Evolutionary conservation across 2,329 filamentous ascomycete genomes (phyloP).

Genomic region (Colletotrichum incanum): DNA sequence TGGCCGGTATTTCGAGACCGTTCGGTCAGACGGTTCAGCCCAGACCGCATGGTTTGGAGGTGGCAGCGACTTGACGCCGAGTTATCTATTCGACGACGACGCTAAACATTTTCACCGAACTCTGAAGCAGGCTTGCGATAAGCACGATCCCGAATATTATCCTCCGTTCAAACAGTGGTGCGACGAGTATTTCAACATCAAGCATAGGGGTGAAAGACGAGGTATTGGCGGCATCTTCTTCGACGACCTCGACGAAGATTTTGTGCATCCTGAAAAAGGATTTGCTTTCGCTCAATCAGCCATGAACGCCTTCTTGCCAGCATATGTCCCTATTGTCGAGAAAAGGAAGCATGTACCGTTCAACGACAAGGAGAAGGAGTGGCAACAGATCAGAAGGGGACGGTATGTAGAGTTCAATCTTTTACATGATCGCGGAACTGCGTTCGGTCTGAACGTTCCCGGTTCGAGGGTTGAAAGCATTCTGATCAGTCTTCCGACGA

Average conservation of each 20-base stretch:
- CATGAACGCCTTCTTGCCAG: constrained; percentile 88
- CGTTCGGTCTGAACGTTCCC: constrained; percentile 93
- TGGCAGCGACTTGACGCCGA: constrained; percentile 92
- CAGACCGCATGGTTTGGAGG: constrained; percentile 99
- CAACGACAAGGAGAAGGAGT: constrained; percentile 87
- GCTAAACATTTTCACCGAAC: constrained; percentile 95
- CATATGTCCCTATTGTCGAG: constrained; percentile 92
- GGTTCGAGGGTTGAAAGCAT: constrained; percentile 95
- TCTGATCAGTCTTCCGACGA: constrained; percentile 94
- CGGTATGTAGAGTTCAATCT: constrained; percentile 99
- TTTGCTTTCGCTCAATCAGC: constrained; percentile 91
- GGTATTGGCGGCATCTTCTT: constrained; percentile 98
- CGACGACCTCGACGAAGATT: constrained; percentile 90
- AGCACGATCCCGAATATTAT: constrained; percentile 92
- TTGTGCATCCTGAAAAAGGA: constrained; percentile 87
- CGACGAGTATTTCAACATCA: constrained; percentile 96
- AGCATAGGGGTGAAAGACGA: constrained; percentile 87
- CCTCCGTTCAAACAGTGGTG: constrained; percentile 98
- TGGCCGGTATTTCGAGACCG: constrained; percentile 99
- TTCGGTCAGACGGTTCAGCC: constrained; percentile 80
- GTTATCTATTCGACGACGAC: constrained; percentile 96
- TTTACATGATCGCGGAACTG: constrained; percentile 94
- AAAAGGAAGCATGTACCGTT: constrained; percentile 92
- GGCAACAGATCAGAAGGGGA: constrained; percentile 94
- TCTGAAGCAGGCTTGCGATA: constrained; percentile 92